Evolutionary conservation across 495 filamentous ascomycete genomes (phyloP).

Genomic region (Aspergillus incahuasiensis): DNA sequence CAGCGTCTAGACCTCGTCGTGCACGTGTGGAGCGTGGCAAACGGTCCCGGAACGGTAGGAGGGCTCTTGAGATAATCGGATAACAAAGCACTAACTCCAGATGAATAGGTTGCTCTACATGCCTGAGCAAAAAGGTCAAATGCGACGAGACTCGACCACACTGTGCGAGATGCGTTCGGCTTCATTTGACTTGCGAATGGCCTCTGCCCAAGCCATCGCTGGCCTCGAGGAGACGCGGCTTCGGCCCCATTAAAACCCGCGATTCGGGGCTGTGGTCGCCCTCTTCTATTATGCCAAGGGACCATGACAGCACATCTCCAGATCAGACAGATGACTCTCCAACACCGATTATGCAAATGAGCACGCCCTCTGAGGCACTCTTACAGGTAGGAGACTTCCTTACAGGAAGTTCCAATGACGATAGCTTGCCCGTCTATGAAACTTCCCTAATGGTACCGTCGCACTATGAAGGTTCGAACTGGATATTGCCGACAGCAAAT

Average conservation of each 20-base stretch:
- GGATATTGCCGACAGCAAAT: not conserved
- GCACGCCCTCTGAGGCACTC: not conserved
- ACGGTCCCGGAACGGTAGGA: constrained; percentile 5
- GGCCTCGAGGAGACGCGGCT: constrained; percentile 10
- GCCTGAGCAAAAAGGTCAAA: constrained; percentile 10
- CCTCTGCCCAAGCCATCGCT: constrained; percentile 3
- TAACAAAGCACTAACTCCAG: not conserved
- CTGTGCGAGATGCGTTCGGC: constrained; percentile 10
- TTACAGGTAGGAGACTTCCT: not conserved
- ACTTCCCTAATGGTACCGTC: not conserved
- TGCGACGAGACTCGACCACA: constrained; percentile 16
- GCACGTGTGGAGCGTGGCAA: constrained; percentile 9
- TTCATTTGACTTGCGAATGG: constrained; percentile 12
- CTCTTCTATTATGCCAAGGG: constrained; percentile 5
- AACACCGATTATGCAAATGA: not conserved
- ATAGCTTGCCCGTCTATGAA: not conserved
- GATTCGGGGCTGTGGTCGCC: constrained; percentile 8
- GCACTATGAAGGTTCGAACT: not conserved
- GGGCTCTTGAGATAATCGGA: not conserved
- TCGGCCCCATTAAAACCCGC: constrained; percentile 15
- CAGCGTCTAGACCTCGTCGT: constrained; percentile 3
- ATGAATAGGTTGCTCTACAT: constrained; percentile 11
- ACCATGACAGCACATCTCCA: not conserved
- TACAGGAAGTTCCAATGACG: not conserved
- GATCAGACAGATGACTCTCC: not conserved